Percentiles rank a stretch among this genome's conserved stretches.
Conservation (phyloP, 495 filamentous ascomycete genomes). For the Glonium stellatum region DNA sequence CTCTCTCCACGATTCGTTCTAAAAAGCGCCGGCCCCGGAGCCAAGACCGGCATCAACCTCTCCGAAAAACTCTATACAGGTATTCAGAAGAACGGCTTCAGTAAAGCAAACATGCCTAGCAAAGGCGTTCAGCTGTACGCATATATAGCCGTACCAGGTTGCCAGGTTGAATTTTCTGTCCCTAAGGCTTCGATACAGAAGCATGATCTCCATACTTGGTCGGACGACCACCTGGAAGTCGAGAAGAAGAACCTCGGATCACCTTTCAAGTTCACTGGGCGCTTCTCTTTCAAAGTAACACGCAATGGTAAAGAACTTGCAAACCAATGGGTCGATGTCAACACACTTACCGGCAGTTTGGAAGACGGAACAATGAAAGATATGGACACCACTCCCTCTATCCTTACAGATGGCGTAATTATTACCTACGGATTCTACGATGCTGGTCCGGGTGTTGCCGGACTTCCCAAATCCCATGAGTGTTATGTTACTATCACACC, state of each 20-base stretch:
- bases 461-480: conserved; percentile 44
- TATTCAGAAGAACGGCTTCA: too few species aligned
- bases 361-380: conserved; percentile 43
- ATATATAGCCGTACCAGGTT: conserved; percentile 43
- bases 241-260: conserved; percentile 40
- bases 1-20: too few species aligned
- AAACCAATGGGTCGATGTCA: conserved; percentile 39
- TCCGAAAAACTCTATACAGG: too few species aligned
- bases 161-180: conserved; percentile 42
- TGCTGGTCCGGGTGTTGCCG: conserved; percentile 40
- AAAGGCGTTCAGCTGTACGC: conserved; percentile 45
- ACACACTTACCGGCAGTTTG: conserved; percentile 43
- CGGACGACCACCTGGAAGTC: conserved; percentile 42
- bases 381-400: conserved; percentile 40
- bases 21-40: too few species aligned
- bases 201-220: conserved; percentile 34
- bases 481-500: conserved; percentile 47
- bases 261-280: conserved; percentile 42
- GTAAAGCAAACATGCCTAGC: conserved; percentile 39
- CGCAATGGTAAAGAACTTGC: conserved; percentile 31
- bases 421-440: conserved; percentile 48
- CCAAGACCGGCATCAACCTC: too few species aligned
- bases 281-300: conserved; percentile 43
- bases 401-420: conserved; percentile 39
- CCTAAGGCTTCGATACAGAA: conserved; percentile 36